phyloP scores from a whole-genome alignment of 805 yeast species.

The Candida parachauliodes region DNA sequence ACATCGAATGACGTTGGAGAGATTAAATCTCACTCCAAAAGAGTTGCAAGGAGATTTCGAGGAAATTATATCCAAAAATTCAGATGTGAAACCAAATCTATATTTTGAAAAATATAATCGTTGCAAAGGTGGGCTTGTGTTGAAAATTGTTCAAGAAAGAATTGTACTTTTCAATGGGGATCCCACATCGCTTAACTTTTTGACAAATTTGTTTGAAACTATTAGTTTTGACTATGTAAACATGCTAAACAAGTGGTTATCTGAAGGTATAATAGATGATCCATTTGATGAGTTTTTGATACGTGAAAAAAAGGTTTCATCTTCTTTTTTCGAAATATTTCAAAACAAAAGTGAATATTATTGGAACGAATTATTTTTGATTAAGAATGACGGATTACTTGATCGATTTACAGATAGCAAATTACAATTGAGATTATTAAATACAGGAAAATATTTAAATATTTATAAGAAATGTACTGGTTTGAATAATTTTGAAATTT shows the following conservation, averaged over 20 bases:
- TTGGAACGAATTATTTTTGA: slow-evolving; percentile 73
- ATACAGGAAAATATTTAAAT: slow-evolving; percentile 83
- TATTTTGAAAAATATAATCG: slow-evolving; percentile 36
- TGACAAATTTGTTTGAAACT: slow-evolving; percentile 49
- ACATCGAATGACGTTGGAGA: slow-evolving; percentile 43
- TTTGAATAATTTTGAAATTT: slow-evolving; percentile 30
- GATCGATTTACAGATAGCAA: slow-evolving; percentile 53
- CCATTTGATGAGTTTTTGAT: slow-evolving; percentile 81
- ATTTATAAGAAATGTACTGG: slow-evolving; percentile 62
- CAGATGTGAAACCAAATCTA: slow-evolving; percentile 14
- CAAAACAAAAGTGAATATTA: slow-evolving; percentile 50
- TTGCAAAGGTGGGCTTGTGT: slow-evolving; percentile 76
- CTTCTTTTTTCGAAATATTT: slow-evolving; percentile 20
- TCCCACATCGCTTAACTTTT: slow-evolving; percentile 46
- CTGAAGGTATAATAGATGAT: slow-evolving; percentile 69
- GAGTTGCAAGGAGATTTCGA: slow-evolving; percentile 40
- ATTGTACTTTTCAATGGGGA: slow-evolving; percentile 66
- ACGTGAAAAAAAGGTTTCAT: slow-evolving; percentile 36
- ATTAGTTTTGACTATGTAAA: slow-evolving; percentile 61
- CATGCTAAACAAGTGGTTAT: slow-evolving; percentile 79
- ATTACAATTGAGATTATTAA: slow-evolving; percentile 60
- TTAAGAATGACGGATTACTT: slow-evolving; percentile 73
- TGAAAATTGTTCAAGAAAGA: slow-evolving; percentile 58
- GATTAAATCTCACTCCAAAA: slow-evolving; percentile 12
- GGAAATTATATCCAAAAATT: slow-evolving; percentile 15